Percentiles rank a stretch among this genome's conserved stretches.
Conservation (phyloP, 345 rosid species). For the Corymbia maculata region DNA sequence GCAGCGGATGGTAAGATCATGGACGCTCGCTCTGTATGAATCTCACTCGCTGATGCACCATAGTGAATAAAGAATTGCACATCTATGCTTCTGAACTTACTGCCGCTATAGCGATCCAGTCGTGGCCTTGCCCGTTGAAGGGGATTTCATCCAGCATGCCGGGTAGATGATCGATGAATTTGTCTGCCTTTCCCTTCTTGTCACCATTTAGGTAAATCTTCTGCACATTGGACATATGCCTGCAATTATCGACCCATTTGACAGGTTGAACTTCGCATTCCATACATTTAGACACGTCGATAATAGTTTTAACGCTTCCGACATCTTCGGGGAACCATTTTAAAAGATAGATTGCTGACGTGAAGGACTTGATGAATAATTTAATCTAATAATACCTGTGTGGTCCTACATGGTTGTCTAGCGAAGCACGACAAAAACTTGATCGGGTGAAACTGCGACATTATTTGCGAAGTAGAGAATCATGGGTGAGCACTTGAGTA, state of each 20-base stretch:
- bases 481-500: constrained; percentile 31
- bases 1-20: neutral
- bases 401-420: constrained; percentile 40
- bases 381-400: neutral
- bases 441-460: constrained; percentile 48
- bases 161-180: constrained; percentile 31
- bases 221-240: constrained; percentile 43
- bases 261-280: neutral
- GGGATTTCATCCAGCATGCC: constrained; percentile 72
- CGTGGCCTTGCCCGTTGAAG: constrained; percentile 53
- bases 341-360: neutral
- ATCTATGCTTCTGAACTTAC: constrained; percentile 10
- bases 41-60: neutral
- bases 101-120: constrained; percentile 51
- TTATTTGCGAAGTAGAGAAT: constrained; percentile 68
- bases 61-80: too few relatives aligned
- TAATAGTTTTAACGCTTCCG: neutral
- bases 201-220: constrained; percentile 41
- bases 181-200: constrained; percentile 32
- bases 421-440: constrained; percentile 41
- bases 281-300: neutral
- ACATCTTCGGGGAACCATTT: neutral
- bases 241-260: constrained; percentile 3
- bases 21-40: neutral
- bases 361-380: too few relatives aligned